Evolutionary conservation across 441 rosid genomes (phyloP).

Genomic region (Theobroma grandiflorum): DNA sequence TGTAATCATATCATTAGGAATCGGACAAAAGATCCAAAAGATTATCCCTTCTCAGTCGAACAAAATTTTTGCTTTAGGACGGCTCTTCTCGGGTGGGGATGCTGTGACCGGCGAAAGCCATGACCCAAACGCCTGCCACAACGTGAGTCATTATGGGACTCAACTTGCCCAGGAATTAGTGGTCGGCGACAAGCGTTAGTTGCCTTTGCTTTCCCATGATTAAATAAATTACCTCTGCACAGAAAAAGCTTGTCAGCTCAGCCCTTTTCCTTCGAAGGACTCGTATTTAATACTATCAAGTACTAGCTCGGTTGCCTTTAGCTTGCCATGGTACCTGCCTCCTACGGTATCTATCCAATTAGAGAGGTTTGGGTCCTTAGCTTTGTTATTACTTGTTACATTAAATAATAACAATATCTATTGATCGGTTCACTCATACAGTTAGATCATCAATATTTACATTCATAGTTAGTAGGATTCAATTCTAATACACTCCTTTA

Average conservation of each 20-base stretch:
- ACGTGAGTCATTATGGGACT: too few species aligned
- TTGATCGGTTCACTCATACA: not conserved
- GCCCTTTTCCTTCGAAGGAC: not conserved
- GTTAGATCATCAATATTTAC: not conserved
- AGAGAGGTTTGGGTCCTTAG: conserved; percentile 6
- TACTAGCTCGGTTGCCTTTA: not conserved
- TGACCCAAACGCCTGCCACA: too few species aligned
- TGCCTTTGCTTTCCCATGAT: conserved; percentile 15
- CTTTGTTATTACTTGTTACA: not conserved
- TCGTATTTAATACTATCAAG: not conserved
- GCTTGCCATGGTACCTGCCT: not conserved
- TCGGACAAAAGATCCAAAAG: not conserved
- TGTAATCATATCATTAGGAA: not conserved
- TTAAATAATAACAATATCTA: not conserved
- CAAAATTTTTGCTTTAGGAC: too few species aligned
- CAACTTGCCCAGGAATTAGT: too few species aligned
- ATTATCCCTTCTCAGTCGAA: not conserved
- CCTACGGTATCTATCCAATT: not conserved
- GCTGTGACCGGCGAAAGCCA: too few species aligned
- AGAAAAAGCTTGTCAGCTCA: not conserved
- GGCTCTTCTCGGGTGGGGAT: too few species aligned
- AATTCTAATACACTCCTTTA: not conserved
- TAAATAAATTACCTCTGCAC: not conserved
- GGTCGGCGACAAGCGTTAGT: not conserved
- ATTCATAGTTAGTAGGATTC: not conserved